Evolutionary conservation across 345 rosid genomes (phyloP), one percentile per base, ranked within the genome.

Genomic region (Eucalyptus marginata): DNA sequence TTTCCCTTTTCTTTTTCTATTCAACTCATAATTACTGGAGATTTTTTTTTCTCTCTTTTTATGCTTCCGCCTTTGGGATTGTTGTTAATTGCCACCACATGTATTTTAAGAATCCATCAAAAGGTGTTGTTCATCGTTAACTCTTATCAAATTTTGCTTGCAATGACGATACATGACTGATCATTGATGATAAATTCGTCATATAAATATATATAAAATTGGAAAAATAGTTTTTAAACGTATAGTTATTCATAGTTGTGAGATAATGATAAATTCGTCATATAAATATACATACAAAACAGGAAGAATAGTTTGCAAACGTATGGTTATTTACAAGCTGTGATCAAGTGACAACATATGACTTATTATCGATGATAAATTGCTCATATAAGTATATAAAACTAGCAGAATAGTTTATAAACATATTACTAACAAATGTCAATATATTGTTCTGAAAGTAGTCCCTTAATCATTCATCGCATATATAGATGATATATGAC

Each of bases 241-340:
- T 52, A 52, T 52, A 17, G 10, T 52, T 52, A 18, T 18, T 52
- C 3, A 52, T 18, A 17, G 20, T 7, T 52, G 56, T 3, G 4
- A 52, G 18, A 17, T 52, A 3, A 52, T 52, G 8, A 52, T 52
- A 3, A 52, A 7, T 52, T 52, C 2, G 2, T 52, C 24, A 52
- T 49, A 12, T 18, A 52, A 52, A 1, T 52, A 52, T 18, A 18
- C 2, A 52, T 52, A 52, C 2, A 52, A 18, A 52, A 18, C 2
- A 18, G 10, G 24, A 52, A 52, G 4, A 52, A 52, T 52, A 18
- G 24, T 52, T 18, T 0, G 2, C 18, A 18, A 52, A 52, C 0
- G 1, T 52, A 52, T 52, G 3, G 2, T 20, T 52, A 7, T 52
- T 52, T 18, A 52, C 10, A 1, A 1, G 0, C 7, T 8, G 22